A percentile compares a stretch with the other conserved stretches of the same genome.
These are phyloP conservation scores for Arthrobotrys sphaeroides DNA, from an alignment of 2,329 filamentous ascomycete species.

Conservation along the genomic window DNA sequence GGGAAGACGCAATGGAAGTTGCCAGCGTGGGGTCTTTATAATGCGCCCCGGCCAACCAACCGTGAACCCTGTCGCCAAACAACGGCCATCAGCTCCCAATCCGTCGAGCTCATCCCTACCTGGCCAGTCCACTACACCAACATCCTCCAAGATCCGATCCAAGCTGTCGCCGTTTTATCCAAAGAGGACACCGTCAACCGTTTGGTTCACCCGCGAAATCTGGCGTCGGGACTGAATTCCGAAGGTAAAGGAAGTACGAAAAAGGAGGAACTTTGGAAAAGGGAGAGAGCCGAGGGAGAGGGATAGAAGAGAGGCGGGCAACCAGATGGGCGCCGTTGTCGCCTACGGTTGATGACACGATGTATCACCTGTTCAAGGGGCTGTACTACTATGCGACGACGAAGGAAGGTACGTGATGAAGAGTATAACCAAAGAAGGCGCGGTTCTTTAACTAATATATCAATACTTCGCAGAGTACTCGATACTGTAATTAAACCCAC, in stretches of 20 bases:
- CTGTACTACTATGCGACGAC: slow-evolving; percentile 94
- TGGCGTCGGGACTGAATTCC: no score
- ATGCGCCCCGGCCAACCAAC: not conserved
- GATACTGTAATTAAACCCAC: slow-evolving; percentile 68
- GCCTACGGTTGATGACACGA: slow-evolving; percentile 60
- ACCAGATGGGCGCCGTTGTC: slow-evolving; percentile 38
- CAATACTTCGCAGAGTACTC: slow-evolving; percentile 77
- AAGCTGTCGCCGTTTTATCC: not conserved
- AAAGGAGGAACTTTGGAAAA: no score
- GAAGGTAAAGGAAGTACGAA: no score
- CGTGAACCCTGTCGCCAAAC: not conserved
- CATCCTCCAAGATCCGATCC: not conserved
- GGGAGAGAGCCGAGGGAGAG: no score
- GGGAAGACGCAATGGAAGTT: not conserved
- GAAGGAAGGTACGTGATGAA: slow-evolving; percentile 75
- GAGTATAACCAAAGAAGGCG: not conserved
- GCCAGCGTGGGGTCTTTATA: slow-evolving; percentile 19
- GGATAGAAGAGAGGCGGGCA: no score
- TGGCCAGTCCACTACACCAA: not conserved
- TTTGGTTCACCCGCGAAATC: not conserved
- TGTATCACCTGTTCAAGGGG: slow-evolving; percentile 97
- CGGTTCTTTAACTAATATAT: no score
- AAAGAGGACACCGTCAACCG: slow-evolving; percentile 2
- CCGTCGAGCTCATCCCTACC: not conserved
- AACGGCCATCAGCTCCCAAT: not conserved